Evolutionary conservation across 192 early-diverging fungal species (phyloP), one percentile per base, ranked within the genome.

Genomic region (Backusella macrospora): DNA sequence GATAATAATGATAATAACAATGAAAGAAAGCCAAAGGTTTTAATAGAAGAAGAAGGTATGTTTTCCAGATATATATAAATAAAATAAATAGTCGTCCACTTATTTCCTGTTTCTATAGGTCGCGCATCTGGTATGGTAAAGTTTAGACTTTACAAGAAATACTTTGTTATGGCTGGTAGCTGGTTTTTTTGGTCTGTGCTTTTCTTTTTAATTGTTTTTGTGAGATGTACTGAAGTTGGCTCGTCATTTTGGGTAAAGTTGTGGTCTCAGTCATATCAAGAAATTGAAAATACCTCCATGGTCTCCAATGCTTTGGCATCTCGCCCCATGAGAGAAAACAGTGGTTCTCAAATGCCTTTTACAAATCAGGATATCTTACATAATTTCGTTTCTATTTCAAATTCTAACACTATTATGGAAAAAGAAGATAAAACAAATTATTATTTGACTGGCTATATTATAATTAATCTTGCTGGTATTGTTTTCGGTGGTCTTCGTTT

Each of bases 121-220:
- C 87, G 85, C 21, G 92, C 90, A 12, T 86, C 86, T 21, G 98
- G 98, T 26, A 89, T 87, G 48, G 95, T 99, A 64, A 90, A 87
- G 43, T 72, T 83, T 0, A 37, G 82, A 43, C 87, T 99, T 10
- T 99, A 96, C 86, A 71, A 86, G 6, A 83, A 87, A 21, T 99
- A 98, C 76, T 63, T 92, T 72, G 81, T 79, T 42, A 87, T 87
- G 43, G 88, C 84, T 59, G 93, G 93, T 15, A 74, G 83, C 15
- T 43, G 73, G 13, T 73, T 81, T 64, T 88, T 87, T 75, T 94
- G 93, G 93, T 40, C 86, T 48, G 29, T 88, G 7, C 18, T 91
- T 4, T 44, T 78, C 4, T 75, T 84, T 34, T 64, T 84, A 0
- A 76, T 87, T 9, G 14, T 79, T 13, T 72, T 78, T 26, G 73